These are phyloP conservation scores for Eimeria tenella DNA, from an alignment of 169 alveolate genomes.

Conservation along the genomic window DNA sequence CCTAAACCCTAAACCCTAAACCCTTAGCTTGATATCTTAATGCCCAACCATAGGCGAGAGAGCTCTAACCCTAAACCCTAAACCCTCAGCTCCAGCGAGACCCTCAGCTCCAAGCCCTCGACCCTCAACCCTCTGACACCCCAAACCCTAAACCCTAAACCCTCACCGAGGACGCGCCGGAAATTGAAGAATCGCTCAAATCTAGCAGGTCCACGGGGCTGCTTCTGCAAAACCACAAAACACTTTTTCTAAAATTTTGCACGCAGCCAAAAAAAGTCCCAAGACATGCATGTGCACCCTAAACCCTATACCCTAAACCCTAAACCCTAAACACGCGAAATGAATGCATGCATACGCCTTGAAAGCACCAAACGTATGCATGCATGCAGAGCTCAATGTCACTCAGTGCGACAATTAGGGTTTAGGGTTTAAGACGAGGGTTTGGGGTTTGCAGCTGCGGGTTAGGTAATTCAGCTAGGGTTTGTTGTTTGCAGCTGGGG, in stretches of 20 bases:
- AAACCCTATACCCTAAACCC: too few species aligned
- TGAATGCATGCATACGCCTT: background rate
- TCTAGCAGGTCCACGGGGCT: conserved; percentile 51
- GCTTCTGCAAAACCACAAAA: conserved; percentile 13
- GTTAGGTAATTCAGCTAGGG: background rate
- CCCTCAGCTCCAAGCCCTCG: too few species aligned
- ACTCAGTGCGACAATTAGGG: background rate
- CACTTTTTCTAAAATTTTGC: too few species aligned
- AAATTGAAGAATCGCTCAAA: conserved; percentile 8
- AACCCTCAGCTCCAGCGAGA: too few species aligned
- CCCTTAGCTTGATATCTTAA: too few species aligned
- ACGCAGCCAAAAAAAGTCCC: background rate
- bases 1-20: too few species aligned
- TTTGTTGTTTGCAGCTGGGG: background rate
- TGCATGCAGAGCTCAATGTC: background rate
- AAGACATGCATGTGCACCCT: background rate
- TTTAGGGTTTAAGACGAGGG: background rate
- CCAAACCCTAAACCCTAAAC: too few species aligned
- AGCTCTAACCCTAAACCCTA: too few species aligned
- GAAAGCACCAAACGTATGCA: background rate
- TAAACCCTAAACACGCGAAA: too few species aligned
- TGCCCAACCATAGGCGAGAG: too few species aligned
- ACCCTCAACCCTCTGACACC: too few species aligned
- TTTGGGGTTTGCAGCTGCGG: background rate
- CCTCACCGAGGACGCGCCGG: background rate